Conservation (phyloP, 176 grass and related monocot genomes). For the Aegilops tauschii region DNA sequence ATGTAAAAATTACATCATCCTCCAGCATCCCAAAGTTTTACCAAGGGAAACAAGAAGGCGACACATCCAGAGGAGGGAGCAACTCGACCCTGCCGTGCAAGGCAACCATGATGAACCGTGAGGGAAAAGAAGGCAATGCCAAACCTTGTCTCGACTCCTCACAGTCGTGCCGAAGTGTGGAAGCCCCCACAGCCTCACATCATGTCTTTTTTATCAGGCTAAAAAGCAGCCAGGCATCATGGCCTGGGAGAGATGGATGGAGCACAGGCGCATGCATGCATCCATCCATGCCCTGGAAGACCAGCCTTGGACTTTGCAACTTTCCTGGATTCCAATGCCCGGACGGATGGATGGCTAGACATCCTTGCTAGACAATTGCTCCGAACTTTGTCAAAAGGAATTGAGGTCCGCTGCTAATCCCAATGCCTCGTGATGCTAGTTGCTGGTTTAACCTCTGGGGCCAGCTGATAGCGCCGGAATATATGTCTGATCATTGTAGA, state of each 20-base stretch:
- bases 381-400: conserved; percentile 50
- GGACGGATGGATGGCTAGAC: conserved; percentile 36
- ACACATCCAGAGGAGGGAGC: not conserved
- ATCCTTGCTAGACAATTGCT: conserved; percentile 29
- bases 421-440: conserved; percentile 37
- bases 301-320: conserved; percentile 25
- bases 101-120: conserved; percentile 28
- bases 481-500: conserved; percentile 57
- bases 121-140: conserved; percentile 10
- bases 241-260: conserved; percentile 10
- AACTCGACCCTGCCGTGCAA: conserved; percentile 12
- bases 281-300: not conserved
- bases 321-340: conserved; percentile 62
- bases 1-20: conserved; percentile 4
- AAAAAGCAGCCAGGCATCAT: conserved; percentile 58
- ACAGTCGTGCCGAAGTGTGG: not conserved
- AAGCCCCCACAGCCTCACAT: conserved; percentile 24
- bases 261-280: conserved; percentile 1
- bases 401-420: conserved; percentile 47
- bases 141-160: conserved; percentile 32
- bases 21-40: not conserved
- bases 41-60: not conserved
- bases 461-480: conserved; percentile 13
- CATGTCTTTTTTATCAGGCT: conserved; percentile 20
- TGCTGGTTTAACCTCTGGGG: conserved; percentile 32